A percentile compares a stretch with the other conserved stretches of the same genome.
Conservation (phyloP, 257 asterid species). For the Solanum microdontum region DNA sequence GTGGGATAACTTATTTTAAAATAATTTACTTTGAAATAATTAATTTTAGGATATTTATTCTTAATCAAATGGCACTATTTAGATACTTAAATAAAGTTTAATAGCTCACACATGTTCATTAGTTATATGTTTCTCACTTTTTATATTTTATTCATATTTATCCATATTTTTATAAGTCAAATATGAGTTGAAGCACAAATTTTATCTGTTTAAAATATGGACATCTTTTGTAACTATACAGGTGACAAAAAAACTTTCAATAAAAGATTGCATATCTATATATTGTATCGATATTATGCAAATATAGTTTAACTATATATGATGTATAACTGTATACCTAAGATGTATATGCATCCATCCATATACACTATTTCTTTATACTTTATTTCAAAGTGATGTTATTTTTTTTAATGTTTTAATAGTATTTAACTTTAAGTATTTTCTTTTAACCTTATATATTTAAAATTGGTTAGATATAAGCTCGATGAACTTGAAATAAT, state of each 20-base stretch:
- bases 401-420: no score
- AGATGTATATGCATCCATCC: neutral
- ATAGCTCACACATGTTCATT: neutral
- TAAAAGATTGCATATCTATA: neutral
- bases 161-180: no score
- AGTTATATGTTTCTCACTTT: neutral
- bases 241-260: neutral
- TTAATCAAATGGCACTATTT: rapidly evolving
- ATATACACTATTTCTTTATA: no score
- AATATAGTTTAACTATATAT: no score
- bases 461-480: neutral
- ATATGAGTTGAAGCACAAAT: neutral
- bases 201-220: no score
- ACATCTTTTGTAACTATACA: no score
- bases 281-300: no score
- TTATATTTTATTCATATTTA: no score
- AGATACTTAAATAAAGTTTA: neutral
- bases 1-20: no score
- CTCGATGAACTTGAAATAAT: neutral
- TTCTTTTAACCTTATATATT: neutral
- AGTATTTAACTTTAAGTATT: no score
- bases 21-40: no score
- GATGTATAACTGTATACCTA: neutral
- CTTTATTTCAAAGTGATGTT: neutral
- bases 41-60: no score